Evolutionary conservation across 2,329 filamentous ascomycete genomes (phyloP), one percentile per base, ranked within the genome.

Genomic region (Fusarium pilosicola): DNA sequence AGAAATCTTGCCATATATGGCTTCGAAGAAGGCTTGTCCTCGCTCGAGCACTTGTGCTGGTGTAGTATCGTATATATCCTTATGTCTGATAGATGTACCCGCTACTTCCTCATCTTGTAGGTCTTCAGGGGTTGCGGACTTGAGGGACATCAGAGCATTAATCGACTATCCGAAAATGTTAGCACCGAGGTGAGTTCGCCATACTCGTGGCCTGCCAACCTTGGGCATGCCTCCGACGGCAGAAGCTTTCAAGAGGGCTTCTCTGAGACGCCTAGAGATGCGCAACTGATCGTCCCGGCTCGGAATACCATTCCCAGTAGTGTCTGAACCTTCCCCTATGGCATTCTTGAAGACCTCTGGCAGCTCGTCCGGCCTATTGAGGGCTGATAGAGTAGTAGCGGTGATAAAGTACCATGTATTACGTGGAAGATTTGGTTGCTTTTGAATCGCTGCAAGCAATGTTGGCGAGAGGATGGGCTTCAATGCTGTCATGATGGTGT

Each of bases 361-460:
- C 9, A 78, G 39, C 34, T 78, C 76, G 18, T 78, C 76, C 24
- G 76, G 72, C 7, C 76, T 73, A 30, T 78, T 78, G 24, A 78
- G 65, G 13, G 61, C 66, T 11, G 76, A 77, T 24, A 78, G 26
- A 13, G 76, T 75, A 20, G 76, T 75, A 11, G 76, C 76, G 12
- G 76, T 62, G 48, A 78, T 77, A 18, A 78, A 69, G 41, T 78
- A 78, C 76, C 76, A 78, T 2, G 76, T 74, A 48, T 78, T 73
- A n/a, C 46, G 68, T 15, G 76, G 76, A 22, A 78, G 57, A 42
- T 76, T 71, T 24, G 76, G 71, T 11, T 75, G 75, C 38, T 68
- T 76, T 18, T 75, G 63, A 15, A 78, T 78, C 18, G 69, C 32
- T 13, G 70, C 30, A 14, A 78, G 64, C 12, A 78, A 46, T 22